phyloP scores from a whole-genome alignment of 352 stramenopile species.

The Phytophthora citrophthora region DNA sequence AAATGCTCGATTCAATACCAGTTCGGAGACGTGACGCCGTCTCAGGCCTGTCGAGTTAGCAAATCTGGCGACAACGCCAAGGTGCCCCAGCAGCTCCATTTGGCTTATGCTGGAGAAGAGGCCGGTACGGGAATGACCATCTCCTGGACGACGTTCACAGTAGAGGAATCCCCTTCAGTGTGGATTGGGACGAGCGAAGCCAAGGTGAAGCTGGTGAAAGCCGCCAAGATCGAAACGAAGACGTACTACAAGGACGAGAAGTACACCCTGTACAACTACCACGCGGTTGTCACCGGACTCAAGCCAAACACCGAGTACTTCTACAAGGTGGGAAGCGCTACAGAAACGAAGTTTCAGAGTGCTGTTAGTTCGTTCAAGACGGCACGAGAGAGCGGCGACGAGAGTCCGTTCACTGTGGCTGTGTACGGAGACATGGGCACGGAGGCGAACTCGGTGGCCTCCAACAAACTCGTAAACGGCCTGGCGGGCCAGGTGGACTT shows the following conservation, averaged over 20 bases:
- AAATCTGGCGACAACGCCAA: too few species aligned
- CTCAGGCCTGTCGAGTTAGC: too few species aligned
- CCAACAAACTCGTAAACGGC: conserved; percentile 38
- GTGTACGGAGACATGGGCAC: conserved; percentile 32
- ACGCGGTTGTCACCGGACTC: conserved; percentile 25
- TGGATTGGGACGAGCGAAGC: conserved; percentile 39
- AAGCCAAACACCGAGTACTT: conserved; percentile 34
- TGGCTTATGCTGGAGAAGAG: neutral
- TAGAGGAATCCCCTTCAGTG: conserved; percentile 34
- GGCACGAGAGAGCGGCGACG: conserved; percentile 17
- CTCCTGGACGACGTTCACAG: conserved; percentile 49
- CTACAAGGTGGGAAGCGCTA: conserved; percentile 17
- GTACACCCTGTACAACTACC: conserved; percentile 48
- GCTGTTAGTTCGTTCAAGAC: conserved; percentile 38
- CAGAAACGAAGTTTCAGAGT: conserved; percentile 28
- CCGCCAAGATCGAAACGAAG: conserved; percentile 28
- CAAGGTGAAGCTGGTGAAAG: conserved; percentile 15
- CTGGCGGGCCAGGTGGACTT: conserved; percentile 29
- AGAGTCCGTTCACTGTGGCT: conserved; percentile 21
- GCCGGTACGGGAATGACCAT: conserved; percentile 36
- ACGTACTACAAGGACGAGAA: conserved; percentile 50
- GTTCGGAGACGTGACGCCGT: conserved; percentile 49
- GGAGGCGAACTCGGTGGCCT: conserved; percentile 24
- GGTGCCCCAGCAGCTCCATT: too few species aligned
- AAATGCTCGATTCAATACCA: conserved; percentile 49